Base-by-base conservation (phyloP, 1,284 basidiomycete genomes). In the Spongispora temasekensis region DNA sequence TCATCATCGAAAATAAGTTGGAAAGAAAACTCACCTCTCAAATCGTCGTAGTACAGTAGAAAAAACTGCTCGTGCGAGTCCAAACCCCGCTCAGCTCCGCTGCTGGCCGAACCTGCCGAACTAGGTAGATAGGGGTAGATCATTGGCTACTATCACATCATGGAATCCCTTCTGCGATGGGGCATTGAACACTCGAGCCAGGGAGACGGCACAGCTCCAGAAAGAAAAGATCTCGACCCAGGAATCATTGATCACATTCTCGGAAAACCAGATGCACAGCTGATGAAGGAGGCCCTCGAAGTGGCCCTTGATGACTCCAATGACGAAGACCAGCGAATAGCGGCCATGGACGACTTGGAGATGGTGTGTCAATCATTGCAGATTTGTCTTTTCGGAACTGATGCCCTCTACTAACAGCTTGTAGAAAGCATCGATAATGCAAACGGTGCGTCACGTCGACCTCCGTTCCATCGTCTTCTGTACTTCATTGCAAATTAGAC, bases 341-440 rank as follows among this genome's bases (percentile, higher is more conserved):
- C 84, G 21, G 95, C 97, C 0, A 80, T 98, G 67, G 97, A 99
- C 77, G 88, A 98, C 73, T 84, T 98, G 58, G 97, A 99, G 78
- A 95, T 98, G 95, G 94, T 94, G 58, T 57, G 80, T 74, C 21
- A 7, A 12, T 21, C 55, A n/a, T n/a, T n/a, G n/a, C 8, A n/a
- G 10, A 27, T 4, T 23, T 42, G 7, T 8, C 9, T 12, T 42
- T 40, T 17, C 15, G 13, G 54, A 19, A 42, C 56, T 56, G 34
- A 40, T 53, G 27, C 34, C 51, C 48, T 65, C 23, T 4, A 35
- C 10, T 53, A 59, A 19, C 67, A 95, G 94, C 81, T 98, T 28
- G 85, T 98, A 65, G 95, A 98, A 74, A 85, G 87, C 52, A 94
- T 99, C 60, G 97, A 99, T 72, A 99, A 99, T 75, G 96, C 97